Conservation (phyloP, 345 rosid species). For the Laguncularia racemosa region DNA sequence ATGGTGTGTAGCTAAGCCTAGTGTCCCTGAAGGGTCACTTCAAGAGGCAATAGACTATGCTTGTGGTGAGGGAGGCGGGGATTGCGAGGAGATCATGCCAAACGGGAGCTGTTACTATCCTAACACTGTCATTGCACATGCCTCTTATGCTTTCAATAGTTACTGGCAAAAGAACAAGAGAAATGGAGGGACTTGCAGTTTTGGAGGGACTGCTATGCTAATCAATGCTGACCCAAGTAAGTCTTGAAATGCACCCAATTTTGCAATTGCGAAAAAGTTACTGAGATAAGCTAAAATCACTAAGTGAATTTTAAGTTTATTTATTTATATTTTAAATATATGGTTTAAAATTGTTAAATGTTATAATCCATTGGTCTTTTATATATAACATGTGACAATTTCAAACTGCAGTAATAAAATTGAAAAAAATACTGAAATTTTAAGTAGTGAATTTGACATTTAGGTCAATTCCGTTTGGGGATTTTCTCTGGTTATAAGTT, state of each 20-base stretch:
- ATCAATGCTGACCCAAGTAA: conserved; percentile 67
- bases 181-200: conserved; percentile 51
- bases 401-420: too few relatives aligned
- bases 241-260: not conserved
- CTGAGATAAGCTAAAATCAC: too few relatives aligned
- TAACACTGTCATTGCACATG: conserved; percentile 52
- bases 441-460: too few relatives aligned
- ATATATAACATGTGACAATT: too few relatives aligned
- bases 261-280: too few relatives aligned
- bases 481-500: too few relatives aligned
- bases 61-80: conserved; percentile 63
- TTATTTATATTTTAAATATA: too few relatives aligned
- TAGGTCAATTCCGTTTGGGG: too few relatives aligned
- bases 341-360: too few relatives aligned
- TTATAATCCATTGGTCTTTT: too few relatives aligned
- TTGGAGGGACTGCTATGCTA: conserved; percentile 75
- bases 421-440: too few relatives aligned
- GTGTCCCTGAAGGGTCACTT: conserved; percentile 48
- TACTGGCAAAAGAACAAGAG: conserved; percentile 69
- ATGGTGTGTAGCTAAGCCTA: conserved; percentile 79
- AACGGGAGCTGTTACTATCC: conserved; percentile 57
- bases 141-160: conserved; percentile 66
- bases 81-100: conserved; percentile 50
- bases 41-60: conserved; percentile 69
- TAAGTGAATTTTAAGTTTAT: too few relatives aligned